A percentile compares a stretch with the other conserved stretches of the same genome.
These are phyloP conservation scores for Laburnicola sp. DNA, from an alignment of 2,329 filamentous ascomycete species.

Conservation along the genomic window DNA sequence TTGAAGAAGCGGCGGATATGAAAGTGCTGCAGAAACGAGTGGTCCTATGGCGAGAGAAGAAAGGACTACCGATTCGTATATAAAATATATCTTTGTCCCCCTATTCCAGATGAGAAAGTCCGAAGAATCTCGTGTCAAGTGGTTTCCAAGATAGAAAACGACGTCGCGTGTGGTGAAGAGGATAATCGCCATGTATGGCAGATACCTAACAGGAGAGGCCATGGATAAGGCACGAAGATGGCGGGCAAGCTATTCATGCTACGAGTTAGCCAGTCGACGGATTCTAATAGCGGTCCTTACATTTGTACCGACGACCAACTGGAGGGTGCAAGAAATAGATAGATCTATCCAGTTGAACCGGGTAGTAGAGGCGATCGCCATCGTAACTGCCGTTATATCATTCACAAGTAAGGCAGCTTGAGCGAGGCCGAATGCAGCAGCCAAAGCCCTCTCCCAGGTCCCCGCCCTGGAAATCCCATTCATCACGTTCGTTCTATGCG, in stretches of 20 bases:
- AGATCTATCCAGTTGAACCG: conserved; percentile 12
- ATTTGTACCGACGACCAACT: conserved; percentile 12
- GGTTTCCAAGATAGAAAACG: conserved; percentile 13
- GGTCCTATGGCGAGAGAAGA: conserved; percentile 11
- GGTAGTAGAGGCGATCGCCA: conserved; percentile 10
- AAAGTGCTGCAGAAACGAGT: conserved; percentile 11
- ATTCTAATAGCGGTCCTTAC: conserved; percentile 13
- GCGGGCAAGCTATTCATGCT: conserved; percentile 13
- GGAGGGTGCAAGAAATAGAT: conserved; percentile 13
- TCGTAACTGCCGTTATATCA: conserved; percentile 12
- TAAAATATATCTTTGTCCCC: conserved; percentile 13
- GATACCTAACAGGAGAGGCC: conserved; percentile 6
- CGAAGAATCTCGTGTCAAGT: conserved; percentile 10
- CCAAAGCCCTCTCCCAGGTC: conserved; percentile 8
- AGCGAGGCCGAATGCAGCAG: conserved; percentile 9
- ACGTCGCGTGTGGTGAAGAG: conserved; percentile 10
- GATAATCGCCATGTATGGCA: conserved; percentile 15
- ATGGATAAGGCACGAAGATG: conserved; percentile 12
- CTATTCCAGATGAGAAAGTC: conserved; percentile 13
- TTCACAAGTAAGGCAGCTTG: conserved; percentile 13
- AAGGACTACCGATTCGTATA: conserved; percentile 15
- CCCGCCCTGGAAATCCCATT: conserved; percentile 8
- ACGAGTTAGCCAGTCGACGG: conserved; percentile 12
- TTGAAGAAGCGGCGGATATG: conserved; percentile 9
- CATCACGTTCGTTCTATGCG: conserved; percentile 10